Conservation (phyloP, 495 filamentous ascomycete genomes). For the Penicillium flavigenum region DNA sequence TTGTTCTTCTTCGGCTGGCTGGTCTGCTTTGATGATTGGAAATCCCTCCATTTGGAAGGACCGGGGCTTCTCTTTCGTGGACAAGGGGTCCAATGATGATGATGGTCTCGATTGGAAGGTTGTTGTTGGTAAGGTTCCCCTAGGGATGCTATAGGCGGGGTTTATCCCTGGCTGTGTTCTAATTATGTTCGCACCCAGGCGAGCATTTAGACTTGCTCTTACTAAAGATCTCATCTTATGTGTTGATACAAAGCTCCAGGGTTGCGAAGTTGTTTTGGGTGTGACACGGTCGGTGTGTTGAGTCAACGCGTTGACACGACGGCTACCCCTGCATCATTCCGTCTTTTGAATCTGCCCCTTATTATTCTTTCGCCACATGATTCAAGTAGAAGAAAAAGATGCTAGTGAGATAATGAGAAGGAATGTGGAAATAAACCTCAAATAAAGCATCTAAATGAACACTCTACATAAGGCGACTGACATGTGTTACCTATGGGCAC, state of each 20-base stretch:
- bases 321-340: background rate
- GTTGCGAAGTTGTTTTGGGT: background rate
- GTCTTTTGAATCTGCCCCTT: background rate
- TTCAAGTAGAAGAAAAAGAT: no score
- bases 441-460: no score
- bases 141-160: background rate
- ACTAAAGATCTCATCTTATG: background rate
- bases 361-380: no score
- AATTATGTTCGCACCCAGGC: background rate
- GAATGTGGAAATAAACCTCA: no score
- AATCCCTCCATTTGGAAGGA: background rate
- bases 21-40: conserved; percentile 17
- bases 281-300: background rate
- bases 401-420: no score
- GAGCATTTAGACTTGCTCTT: background rate
- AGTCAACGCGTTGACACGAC: background rate
- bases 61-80: background rate
- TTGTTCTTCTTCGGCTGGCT: conserved; percentile 43
- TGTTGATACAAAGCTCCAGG: background rate
- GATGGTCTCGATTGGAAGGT: background rate
- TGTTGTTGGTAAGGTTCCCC: background rate
- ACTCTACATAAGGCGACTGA: no score
- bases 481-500: no score
- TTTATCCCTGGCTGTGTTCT: background rate
- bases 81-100: background rate